These are phyloP conservation scores for Globisporangium alternatum DNA, from an alignment of 352 stramenopile species.

Conservation along the genomic window DNA sequence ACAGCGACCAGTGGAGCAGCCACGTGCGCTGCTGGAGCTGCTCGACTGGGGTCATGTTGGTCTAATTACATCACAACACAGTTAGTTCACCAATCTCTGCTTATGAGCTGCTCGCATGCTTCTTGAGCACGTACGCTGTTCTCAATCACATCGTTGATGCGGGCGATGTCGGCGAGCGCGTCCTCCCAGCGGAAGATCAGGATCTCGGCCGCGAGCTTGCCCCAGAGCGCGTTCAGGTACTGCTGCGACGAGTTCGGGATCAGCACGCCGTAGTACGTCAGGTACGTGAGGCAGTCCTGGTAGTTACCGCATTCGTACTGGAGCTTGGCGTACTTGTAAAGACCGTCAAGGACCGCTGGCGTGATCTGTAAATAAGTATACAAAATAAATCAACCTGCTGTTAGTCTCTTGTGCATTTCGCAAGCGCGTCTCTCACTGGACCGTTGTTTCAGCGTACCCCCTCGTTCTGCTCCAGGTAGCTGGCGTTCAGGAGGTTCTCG, in stretches of 20 bases:
- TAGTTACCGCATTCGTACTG: slow-evolving; percentile 98
- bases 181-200: slow-evolving; percentile 96
- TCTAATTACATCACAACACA: slow-evolving; percentile 25
- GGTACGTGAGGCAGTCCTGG: slow-evolving; percentile 87
- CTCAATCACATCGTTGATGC: slow-evolving; percentile 94
- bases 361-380: slow-evolving; percentile 61
- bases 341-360: slow-evolving; percentile 83
- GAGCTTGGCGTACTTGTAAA: slow-evolving; percentile 95
- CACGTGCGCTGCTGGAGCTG: slow-evolving; percentile 97
- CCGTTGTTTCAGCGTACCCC: slow-evolving; percentile 39
- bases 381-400: slow-evolving; percentile 2
- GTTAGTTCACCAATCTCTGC: background rate
- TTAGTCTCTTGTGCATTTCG: background rate
- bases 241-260: slow-evolving; percentile 85
- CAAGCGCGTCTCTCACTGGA: too few relatives aligned
- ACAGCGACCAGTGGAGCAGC: slow-evolving; percentile 98
- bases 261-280: slow-evolving; percentile 89
- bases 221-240: slow-evolving; percentile 92
- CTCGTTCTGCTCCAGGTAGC: slow-evolving; percentile 78
- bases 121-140: slow-evolving; percentile 64
- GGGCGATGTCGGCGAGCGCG: slow-evolving; percentile 90
- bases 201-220: slow-evolving; percentile 95
- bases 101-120: background rate
- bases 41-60: slow-evolving; percentile 81
- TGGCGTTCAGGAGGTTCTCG: slow-evolving; percentile 78